A percentile compares a stretch with the other conserved stretches of the same genome.
Conservation (phyloP, 2,329 filamentous ascomycete genomes). For the Xylaria sp. region DNA sequence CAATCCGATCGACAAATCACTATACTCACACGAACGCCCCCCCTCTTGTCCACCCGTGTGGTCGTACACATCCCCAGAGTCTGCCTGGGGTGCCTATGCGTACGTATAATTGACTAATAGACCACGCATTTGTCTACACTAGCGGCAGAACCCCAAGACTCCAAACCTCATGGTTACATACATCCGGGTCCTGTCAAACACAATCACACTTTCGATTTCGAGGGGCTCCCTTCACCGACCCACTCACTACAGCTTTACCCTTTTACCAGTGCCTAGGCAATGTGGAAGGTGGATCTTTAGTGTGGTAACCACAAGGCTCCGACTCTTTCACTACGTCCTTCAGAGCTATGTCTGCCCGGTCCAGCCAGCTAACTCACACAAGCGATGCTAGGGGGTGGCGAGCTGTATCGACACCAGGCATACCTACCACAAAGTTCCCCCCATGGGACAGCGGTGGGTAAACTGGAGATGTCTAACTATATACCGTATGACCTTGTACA, state of each 20-base stretch:
- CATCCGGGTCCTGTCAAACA: conserved; percentile 14
- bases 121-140: conserved; percentile 19
- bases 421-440: conserved; percentile 6
- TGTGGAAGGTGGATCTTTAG: conserved; percentile 12
- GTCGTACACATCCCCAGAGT: conserved; percentile 20
- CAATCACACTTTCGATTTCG: neutral
- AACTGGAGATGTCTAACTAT: conserved; percentile 26
- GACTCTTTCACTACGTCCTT: neutral
- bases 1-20: conserved; percentile 39
- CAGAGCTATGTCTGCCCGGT: conserved; percentile 4
- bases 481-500: conserved; percentile 30
- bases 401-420: conserved; percentile 13
- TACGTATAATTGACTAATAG: conserved; percentile 18
- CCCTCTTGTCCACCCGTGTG: conserved; percentile 24
- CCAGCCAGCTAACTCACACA: conserved; percentile 11
- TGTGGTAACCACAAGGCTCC: conserved; percentile 9
- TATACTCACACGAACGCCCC: conserved; percentile 2
- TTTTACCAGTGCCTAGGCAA: conserved; percentile 10
- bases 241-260: conserved; percentile 12
- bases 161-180: conserved; percentile 24
- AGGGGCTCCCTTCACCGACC: conserved; percentile 18
- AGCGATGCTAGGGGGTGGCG: conserved; percentile 1
- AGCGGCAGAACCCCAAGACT: conserved; percentile 18
- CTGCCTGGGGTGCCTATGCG: neutral
- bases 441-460: conserved; percentile 26